A percentile compares a stretch with the other conserved stretches of the same genome.
phyloP scores from a whole-genome alignment of 441 rosid species.

The Arabidopsis lyrata region DNA sequence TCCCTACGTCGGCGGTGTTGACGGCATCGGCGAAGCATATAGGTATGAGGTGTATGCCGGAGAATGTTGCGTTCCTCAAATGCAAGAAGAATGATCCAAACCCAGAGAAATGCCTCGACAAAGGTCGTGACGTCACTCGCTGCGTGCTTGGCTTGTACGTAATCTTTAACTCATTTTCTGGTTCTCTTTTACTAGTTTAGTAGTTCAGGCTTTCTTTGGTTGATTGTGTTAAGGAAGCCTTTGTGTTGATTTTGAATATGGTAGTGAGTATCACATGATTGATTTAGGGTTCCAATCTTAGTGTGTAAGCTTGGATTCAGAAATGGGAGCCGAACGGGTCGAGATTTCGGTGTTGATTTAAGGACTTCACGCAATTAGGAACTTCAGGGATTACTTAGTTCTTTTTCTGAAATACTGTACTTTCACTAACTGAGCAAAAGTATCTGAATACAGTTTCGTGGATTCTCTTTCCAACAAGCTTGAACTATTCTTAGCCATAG shows the following conservation, averaged over 20 bases:
- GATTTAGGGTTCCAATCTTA: conserved; percentile 3
- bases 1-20: conserved; percentile 92
- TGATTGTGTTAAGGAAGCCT: conserved; percentile 4
- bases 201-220: conserved; percentile 16
- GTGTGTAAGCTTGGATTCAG: not conserved
- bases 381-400: not conserved
- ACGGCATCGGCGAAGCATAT: conserved; percentile 92
- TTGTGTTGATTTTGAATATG: not conserved
- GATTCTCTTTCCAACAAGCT: not conserved
- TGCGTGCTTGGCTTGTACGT: conserved; percentile 90
- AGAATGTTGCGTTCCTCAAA: conserved; percentile 88
- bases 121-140: conserved; percentile 94
- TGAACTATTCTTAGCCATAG: not conserved
- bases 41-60: conserved; percentile 63
- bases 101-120: conserved; percentile 97
- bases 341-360: not conserved
- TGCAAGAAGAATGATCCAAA: conserved; percentile 97
- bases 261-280: not conserved
- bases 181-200: not conserved
- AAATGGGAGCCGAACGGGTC: not conserved
- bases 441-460: not conserved
- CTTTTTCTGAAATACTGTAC: not conserved
- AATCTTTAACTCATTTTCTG: not conserved
- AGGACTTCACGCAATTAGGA: not conserved
- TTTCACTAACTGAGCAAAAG: not conserved